Conservation (phyloP, 2,329 filamentous ascomycete species). For the Macrophomina tecta region DNA sequence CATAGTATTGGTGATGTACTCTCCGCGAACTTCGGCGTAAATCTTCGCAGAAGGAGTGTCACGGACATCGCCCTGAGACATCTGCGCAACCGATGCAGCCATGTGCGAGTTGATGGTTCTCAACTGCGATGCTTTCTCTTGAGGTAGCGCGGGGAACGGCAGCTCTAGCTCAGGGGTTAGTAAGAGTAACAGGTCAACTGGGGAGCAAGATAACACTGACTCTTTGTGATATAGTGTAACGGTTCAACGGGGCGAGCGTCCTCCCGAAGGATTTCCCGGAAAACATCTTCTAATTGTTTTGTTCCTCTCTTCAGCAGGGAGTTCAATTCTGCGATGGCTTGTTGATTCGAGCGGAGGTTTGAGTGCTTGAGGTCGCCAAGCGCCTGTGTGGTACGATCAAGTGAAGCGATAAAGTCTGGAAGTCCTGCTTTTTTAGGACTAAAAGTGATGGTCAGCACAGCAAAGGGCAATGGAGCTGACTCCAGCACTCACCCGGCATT, state of each 20-base stretch:
- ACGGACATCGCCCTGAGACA: constrained; percentile 51
- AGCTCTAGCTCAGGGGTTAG: constrained; percentile 51
- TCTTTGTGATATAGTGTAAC: constrained; percentile 89
- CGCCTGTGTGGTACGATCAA: constrained; percentile 88
- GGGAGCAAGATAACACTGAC: constrained; percentile 50
- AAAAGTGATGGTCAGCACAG: constrained; percentile 30
- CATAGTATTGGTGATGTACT: constrained; percentile 82
- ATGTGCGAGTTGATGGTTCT: constrained; percentile 81
- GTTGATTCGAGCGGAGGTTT: constrained; percentile 91
- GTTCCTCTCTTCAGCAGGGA: constrained; percentile 79
- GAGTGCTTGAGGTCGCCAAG: constrained; percentile 82
- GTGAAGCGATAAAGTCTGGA: constrained; percentile 82
- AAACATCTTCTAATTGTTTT: constrained; percentile 81
- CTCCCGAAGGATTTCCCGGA: constrained; percentile 78
- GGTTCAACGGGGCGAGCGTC: constrained; percentile 81
- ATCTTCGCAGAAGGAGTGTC: constrained; percentile 78
- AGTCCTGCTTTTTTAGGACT: constrained; percentile 83
- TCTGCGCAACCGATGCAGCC: constrained; percentile 61
- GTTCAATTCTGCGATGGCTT: constrained; percentile 80
- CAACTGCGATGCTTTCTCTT: constrained; percentile 76
- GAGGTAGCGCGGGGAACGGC: constrained; percentile 79
- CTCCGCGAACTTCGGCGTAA: constrained; percentile 84
- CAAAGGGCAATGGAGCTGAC: constrained; percentile 29
- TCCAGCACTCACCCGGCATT: constrained; percentile 67
- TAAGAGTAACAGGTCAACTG: background rate